These are phyloP conservation scores for Sideroxylon spinosum DNA, from an alignment of 179 eudicot genomes.

Conservation along the genomic window DNA sequence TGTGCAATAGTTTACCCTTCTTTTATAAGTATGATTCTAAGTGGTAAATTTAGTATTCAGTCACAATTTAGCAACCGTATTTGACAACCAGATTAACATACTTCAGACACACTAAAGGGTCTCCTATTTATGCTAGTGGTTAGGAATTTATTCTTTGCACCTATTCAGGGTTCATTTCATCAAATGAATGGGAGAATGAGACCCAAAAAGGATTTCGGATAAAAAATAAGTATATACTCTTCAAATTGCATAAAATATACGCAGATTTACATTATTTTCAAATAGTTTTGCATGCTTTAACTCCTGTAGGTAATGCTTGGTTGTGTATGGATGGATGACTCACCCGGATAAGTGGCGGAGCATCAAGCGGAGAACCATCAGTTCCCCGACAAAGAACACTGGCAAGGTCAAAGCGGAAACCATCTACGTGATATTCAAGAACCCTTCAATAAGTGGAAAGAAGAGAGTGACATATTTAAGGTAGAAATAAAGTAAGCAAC, in stretches of 20 bases:
- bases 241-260: neutral
- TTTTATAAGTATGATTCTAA: too few relatives aligned
- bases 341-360: slow-evolving; percentile 92
- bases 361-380: slow-evolving; percentile 87
- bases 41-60: too few relatives aligned
- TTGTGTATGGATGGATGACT: slow-evolving; percentile 20
- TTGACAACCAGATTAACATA: too few relatives aligned
- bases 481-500: neutral
- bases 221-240: neutral
- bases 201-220: too few relatives aligned
- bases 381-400: slow-evolving; percentile 97
- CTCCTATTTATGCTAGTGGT: neutral
- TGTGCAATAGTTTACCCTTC: too few relatives aligned
- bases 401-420: slow-evolving; percentile 99
- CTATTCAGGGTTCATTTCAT: neutral
- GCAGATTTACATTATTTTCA: neutral
- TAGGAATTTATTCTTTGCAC: neutral
- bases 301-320: neutral
- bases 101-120: neutral
- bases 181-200: too few relatives aligned
- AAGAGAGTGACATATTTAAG: neutral
- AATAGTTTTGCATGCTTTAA: neutral
- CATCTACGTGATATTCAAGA: slow-evolving; percentile 90
- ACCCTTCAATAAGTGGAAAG: slow-evolving; percentile 54
- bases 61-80: too few relatives aligned